These are phyloP conservation scores for Penicillium bialowiezense DNA, from an alignment of 495 filamentous ascomycete genomes.

Conservation along the genomic window DNA sequence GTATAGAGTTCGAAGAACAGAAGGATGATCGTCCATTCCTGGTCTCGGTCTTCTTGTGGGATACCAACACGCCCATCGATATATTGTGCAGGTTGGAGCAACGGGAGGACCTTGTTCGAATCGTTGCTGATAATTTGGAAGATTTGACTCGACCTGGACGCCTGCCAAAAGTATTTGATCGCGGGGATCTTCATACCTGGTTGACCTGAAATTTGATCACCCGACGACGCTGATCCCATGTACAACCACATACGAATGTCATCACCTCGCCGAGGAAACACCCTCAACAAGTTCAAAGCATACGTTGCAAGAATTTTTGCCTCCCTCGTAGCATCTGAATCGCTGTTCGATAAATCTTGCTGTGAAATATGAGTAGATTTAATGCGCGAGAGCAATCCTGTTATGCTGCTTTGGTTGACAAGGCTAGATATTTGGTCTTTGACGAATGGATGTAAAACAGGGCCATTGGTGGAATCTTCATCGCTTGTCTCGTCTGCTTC, in stretches of 20 bases:
- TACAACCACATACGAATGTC: slow-evolving; percentile 97
- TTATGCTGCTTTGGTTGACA: slow-evolving; percentile 63
- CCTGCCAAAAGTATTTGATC: slow-evolving; percentile 87
- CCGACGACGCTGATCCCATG: slow-evolving; percentile 63
- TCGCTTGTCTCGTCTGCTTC: slow-evolving; percentile 49
- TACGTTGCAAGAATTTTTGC: slow-evolving; percentile 80
- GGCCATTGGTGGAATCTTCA: slow-evolving; percentile 21
- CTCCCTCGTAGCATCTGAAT: slow-evolving; percentile 48
- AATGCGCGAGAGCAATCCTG: slow-evolving; percentile 52
- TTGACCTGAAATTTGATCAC: slow-evolving; percentile 30
- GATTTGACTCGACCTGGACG: slow-evolving; percentile 61
- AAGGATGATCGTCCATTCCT: slow-evolving; percentile 86
- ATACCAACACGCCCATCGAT: slow-evolving; percentile 15
- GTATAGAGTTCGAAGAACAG: slow-evolving; percentile 93
- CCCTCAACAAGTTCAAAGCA: slow-evolving; percentile 77
- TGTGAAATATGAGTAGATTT: slow-evolving; percentile 28
- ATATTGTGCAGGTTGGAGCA: slow-evolving; percentile 47
- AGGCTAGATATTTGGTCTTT: slow-evolving; percentile 59
- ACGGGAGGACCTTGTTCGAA: slow-evolving; percentile 51
- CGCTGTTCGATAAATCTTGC: slow-evolving; percentile 18
- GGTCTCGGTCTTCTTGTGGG: slow-evolving; percentile 42
- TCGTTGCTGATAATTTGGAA: slow-evolving; percentile 64
- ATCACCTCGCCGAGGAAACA: slow-evolving; percentile 78
- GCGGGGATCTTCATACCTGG: slow-evolving; percentile 56
- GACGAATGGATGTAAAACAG: slow-evolving; percentile 54